Evolutionary conservation across 805 yeast genomes (phyloP).

Genomic region (Priceomyces haplophilus): DNA sequence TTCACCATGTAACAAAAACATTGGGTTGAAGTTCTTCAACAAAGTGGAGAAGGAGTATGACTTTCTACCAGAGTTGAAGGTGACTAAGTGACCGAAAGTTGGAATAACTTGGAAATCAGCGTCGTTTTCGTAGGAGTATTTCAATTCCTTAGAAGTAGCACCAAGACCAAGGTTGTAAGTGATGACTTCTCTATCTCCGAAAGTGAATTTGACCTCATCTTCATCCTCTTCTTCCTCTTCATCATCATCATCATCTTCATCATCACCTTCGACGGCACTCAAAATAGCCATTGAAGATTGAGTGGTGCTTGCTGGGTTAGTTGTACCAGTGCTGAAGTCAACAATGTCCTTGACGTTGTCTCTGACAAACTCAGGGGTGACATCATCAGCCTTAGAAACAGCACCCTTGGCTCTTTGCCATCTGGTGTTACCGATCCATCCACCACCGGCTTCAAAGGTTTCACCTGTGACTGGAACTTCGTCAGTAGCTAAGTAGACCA

Average conservation of each 20-base stretch:
- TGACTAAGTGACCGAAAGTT: slow-evolving; percentile 85
- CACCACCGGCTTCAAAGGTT: slow-evolving; percentile 90
- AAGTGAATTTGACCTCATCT: slow-evolving; percentile 39
- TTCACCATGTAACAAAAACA: slow-evolving; percentile 90
- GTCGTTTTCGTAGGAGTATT: slow-evolving; percentile 75
- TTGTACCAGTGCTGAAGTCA: slow-evolving; percentile 56
- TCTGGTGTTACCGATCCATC: slow-evolving; percentile 93
- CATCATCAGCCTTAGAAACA: slow-evolving; percentile 51
- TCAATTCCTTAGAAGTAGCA: slow-evolving; percentile 70
- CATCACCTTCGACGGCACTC: slow-evolving; percentile 54
- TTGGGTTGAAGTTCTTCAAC: slow-evolving; percentile 82
- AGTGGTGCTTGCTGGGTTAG: slow-evolving; percentile 57
- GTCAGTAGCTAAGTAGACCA: slow-evolving; percentile 75
- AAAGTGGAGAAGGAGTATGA: slow-evolving; percentile 56
- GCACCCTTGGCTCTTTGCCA: slow-evolving; percentile 93
- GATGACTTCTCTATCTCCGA: slow-evolving; percentile 67
- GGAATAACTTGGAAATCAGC: slow-evolving; percentile 82
- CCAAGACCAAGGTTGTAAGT: slow-evolving; percentile 90
- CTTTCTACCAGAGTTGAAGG: slow-evolving; percentile 61
- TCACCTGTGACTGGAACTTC: slow-evolving; percentile 72
- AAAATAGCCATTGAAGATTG: slow-evolving; percentile 82
- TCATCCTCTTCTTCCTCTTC: slow-evolving; percentile 39
- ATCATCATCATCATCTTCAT: slow-evolving; percentile 44
- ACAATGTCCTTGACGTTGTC: slow-evolving; percentile 64
- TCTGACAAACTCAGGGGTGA: slow-evolving; percentile 66